A percentile compares a stretch with the other conserved stretches of the same genome.
phyloP scores from a whole-genome alignment of 345 rosid genomes.

The Clarkia xantiana region DNA sequence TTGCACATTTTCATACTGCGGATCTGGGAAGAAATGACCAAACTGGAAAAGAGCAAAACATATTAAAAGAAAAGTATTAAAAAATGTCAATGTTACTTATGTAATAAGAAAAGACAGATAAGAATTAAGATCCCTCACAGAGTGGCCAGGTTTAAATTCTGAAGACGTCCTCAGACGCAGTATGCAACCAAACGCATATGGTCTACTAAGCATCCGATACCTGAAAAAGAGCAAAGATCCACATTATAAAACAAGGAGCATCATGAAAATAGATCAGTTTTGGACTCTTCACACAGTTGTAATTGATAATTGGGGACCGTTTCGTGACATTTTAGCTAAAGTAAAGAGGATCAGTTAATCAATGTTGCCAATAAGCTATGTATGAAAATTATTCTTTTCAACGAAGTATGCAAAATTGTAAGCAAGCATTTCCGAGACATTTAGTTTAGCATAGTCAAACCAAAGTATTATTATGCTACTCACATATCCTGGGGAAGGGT shows the following conservation, averaged over 20 bases:
- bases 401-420: constrained; percentile 1
- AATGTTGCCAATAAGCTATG: too few relatives aligned
- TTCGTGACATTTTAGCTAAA: too few relatives aligned
- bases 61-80: not conserved
- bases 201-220: constrained; percentile 88
- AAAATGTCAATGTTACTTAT: not conserved
- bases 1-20: constrained; percentile 92
- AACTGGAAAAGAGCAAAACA: constrained; percentile 38
- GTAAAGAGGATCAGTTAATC: too few relatives aligned
- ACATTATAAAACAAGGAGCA: not conserved
- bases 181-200: constrained; percentile 86
- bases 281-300: too few relatives aligned
- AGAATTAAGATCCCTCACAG: constrained; percentile 37
- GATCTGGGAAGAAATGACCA: constrained; percentile 98
- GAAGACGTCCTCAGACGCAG: constrained; percentile 86
- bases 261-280: not conserved
- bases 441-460: not conserved
- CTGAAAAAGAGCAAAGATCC: constrained; percentile 18
- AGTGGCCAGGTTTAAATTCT: constrained; percentile 79
- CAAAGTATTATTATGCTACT: constrained; percentile 16
- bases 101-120: constrained; percentile 3
- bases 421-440: not conserved
- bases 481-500: constrained; percentile 99
- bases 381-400: too few relatives aligned
- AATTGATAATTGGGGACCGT: too few relatives aligned